Conservation (phyloP, 352 stramenopile species). For the Plasmopara halstedii region DNA sequence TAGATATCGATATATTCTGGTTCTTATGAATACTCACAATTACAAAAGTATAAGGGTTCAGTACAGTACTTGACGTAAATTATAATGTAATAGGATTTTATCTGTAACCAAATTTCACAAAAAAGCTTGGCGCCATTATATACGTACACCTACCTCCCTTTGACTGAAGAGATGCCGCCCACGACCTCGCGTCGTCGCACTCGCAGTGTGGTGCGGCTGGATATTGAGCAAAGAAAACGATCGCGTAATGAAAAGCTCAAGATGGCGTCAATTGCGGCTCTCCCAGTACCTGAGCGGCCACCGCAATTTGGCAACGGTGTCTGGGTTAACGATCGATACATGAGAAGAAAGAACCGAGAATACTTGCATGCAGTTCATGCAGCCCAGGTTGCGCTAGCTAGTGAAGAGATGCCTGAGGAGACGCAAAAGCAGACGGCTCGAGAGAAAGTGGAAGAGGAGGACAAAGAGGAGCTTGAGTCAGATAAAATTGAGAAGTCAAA, state of each 20-base stretch:
- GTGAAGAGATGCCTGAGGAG: background rate
- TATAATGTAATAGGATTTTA: too few relatives aligned
- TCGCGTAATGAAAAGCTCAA: background rate
- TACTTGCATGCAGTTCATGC: conserved; percentile 9
- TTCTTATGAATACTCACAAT: too few relatives aligned
- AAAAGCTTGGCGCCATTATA: conserved; percentile 4
- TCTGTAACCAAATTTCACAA: background rate
- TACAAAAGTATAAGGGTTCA: too few relatives aligned
- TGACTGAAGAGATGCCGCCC: conserved; percentile 1
- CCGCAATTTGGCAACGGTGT: background rate
- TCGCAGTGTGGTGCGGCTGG: background rate
- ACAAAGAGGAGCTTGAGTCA: background rate
- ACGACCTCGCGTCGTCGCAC: conserved; percentile 1
- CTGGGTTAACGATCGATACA: conserved; percentile 11
- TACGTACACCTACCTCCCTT: conserved; percentile 2
- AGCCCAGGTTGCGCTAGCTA: background rate
- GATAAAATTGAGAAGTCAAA: background rate
- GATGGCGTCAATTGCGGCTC: background rate
- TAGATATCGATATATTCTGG: too few relatives aligned
- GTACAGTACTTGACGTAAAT: too few relatives aligned
- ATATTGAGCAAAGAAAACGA: background rate
- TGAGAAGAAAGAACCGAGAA: conserved; percentile 25
- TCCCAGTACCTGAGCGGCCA: background rate
- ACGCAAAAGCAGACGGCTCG: background rate
- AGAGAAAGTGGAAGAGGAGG: background rate